A percentile compares a stretch with the other conserved stretches of the same genome.
Conservation (phyloP, 768 basidiomycete species). For the Kondoa malvinella region DNA sequence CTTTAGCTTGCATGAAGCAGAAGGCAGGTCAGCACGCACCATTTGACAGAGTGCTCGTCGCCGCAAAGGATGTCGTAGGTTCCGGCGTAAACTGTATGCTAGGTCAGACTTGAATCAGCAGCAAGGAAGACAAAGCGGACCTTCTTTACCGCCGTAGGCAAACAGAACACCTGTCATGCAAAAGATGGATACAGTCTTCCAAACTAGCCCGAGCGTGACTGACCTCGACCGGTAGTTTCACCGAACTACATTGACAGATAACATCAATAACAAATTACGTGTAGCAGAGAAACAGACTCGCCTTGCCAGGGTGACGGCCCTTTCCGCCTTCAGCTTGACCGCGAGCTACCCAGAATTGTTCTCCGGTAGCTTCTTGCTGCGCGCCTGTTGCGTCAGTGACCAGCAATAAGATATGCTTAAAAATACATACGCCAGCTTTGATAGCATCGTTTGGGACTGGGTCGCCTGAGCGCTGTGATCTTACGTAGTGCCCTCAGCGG, state of each 20-base stretch:
- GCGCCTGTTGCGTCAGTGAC: not conserved
- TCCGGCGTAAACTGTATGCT: not conserved
- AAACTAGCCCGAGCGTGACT: no score
- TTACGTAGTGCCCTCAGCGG: not conserved
- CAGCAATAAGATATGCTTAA: not conserved
- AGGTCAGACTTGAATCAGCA: no score
- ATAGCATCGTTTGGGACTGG: not conserved
- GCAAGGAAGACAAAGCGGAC: no score
- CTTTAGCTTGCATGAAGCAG: not conserved
- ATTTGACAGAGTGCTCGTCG: conserved; percentile 16
- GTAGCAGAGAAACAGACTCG: not conserved
- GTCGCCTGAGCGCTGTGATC: not conserved
- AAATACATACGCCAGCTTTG: not conserved
- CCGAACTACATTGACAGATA: not conserved
- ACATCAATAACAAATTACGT: no score
- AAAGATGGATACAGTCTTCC: no score
- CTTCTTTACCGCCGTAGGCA: not conserved
- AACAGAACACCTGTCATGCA: not conserved
- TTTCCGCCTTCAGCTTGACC: not conserved
- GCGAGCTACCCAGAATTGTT: not conserved
- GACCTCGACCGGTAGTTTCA: not conserved
- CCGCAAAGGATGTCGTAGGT: conserved; percentile 14
- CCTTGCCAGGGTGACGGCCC: not conserved
- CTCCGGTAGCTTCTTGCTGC: not conserved
- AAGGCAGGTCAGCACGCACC: conserved; percentile 7